Base-by-base conservation (phyloP, 306 rosid genomes). In the Malus sieversii region DNA sequence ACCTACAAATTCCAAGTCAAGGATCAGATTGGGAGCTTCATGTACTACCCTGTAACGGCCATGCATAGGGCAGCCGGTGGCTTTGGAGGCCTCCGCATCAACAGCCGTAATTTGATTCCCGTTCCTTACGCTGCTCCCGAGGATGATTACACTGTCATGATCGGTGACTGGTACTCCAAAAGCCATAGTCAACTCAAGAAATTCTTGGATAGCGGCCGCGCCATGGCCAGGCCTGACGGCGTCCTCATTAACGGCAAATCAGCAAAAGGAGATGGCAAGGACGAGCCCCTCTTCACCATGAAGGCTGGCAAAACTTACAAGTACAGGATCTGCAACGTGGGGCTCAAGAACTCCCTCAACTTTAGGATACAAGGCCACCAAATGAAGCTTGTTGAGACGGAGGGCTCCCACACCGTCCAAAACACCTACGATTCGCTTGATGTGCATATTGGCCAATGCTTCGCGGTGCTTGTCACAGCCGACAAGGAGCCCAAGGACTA, bases 121-220 rank as follows among this genome's bases (percentile, higher is more conserved):
- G 97, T 94, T 27, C 98, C 98, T 0, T 94, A 91, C 12, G 82
- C 89, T 0, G 90, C 85, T 52, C 98, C 98, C 0, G 96, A 90
- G 60, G 98, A 91, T 22, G 98, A 94, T 33, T 92, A 90, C 87
- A 92, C 96, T 3, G 89, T 90, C 60, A 79, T 91, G 27, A 78
- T 85, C 2, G 96, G 96, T 4, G 98, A 94, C 33, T 94, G 98
- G 98, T 88, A 78, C 81, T 80, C 86, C 77, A 91, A 94, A 85
- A 86, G 89, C 66, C 97, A 94, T 83, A 0, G 79, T 19, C 1
- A 75, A 40, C 87, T 94, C 0, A 75, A 14, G 57, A 75, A 86
- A 3, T 22, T 80, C 10, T 65, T 94, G 20, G 98, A 94, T 70
- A n/a, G 80, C 0, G 97, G 97, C 0, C 89, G 88, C 2, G 44